Base-by-base conservation (phyloP, 805 yeast species). In the Nakazawaea ernobii region DNA sequence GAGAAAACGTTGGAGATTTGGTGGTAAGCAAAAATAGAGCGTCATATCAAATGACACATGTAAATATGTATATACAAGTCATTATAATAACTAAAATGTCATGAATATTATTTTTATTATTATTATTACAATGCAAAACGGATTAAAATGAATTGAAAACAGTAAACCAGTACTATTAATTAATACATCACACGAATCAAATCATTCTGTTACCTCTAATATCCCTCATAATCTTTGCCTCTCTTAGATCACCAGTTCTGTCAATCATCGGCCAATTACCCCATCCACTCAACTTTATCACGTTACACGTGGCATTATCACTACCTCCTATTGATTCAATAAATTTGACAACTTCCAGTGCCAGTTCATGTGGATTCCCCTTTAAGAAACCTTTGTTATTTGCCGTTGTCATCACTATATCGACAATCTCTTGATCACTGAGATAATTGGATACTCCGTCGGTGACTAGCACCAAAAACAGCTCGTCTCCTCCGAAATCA, bases 231-330 rank as follows among this genome's bases (percentile, higher is more conserved):
- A 67, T 59, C 55, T 86, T 74, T 49, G 83, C 83, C 62, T 86
- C 96, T 52, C 99, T 73, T 48, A 79, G 63, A 39, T 74, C 76
- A 0, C 97, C 97, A 0, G 97, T 89, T 42, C 95, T 69, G 66
- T 92, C 98, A 4, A 71, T 59, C 48, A 76, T 66, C 7, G 94
- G 92, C 97, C 99, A 94, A 47, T 80, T 76, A 6, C 96, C 97
- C 99, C 99, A 94, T 8, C 96, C 96, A 32, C 77, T 74, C 48
- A 94, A 68, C 50, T 95, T 70, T 9, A 92, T 65, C 4, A 94
- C 86, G 52, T 85, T 59, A 61, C 97, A 89, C 2, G 97, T 89
- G n/a, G 98, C 95, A 65, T 94, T 94, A 62, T 94, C 99, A 57
- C 87, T 90, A 2, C 96, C 94, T 11, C 96, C 96, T 8, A 91